Evolutionary conservation across 345 rosid species (phyloP).

Genomic region (Citrus trifoliata): DNA sequence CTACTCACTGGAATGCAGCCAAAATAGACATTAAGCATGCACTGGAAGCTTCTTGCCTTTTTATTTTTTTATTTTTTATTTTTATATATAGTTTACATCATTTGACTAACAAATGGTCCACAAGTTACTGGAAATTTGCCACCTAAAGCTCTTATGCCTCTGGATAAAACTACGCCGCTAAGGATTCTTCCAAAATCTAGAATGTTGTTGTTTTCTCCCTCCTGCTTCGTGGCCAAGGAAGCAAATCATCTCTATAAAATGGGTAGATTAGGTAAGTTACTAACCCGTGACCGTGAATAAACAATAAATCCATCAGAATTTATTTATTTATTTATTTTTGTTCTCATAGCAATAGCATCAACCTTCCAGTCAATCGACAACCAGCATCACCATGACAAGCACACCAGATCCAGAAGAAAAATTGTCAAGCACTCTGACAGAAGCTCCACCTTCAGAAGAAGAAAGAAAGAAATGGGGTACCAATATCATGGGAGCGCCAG

Average conservation of each 20-base stretch:
- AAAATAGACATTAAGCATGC: neutral
- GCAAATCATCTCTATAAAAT: neutral
- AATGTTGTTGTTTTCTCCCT: neutral
- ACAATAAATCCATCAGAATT: neutral
- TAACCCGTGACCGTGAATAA: neutral
- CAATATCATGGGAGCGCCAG: conserved; percentile 80
- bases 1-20: neutral
- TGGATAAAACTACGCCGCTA: conserved; percentile 5
- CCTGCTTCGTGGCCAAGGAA: conserved; percentile 15
- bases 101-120: neutral
- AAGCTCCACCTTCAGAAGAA: conserved; percentile 25
- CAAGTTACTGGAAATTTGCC: neutral
- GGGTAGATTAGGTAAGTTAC: too few relatives aligned
- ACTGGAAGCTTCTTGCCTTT: conserved; percentile 15
- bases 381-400: conserved; percentile 22
- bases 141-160: neutral
- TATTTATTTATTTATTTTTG: too few relatives aligned
- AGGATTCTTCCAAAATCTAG: conserved; percentile 1
- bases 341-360: neutral
- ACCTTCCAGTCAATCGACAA: neutral
- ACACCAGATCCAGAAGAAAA: conserved; percentile 2
- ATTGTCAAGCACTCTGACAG: neutral
- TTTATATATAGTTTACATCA: too few relatives aligned
- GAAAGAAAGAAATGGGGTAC: conserved; percentile 75
- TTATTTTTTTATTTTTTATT: neutral